phyloP scores from a whole-genome alignment of 2,329 filamentous ascomycete species.

The Amesomyces nigricolor region DNA sequence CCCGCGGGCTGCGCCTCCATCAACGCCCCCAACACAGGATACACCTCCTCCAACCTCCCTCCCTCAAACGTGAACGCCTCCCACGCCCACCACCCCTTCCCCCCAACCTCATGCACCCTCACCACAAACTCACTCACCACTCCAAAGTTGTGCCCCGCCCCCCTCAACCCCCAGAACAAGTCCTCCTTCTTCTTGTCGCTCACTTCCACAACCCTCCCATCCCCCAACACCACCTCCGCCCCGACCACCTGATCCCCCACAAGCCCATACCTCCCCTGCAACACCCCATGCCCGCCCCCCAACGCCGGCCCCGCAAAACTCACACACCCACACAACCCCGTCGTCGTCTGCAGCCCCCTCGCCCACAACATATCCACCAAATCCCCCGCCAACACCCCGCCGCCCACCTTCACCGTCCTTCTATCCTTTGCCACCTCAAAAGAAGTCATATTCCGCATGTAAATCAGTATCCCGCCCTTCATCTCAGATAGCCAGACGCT shows the following conservation, averaged over 20 bases:
- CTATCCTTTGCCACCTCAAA: slow-evolving; percentile 3
- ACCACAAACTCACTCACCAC: slow-evolving; percentile 9
- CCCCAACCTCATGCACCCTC: slow-evolving; percentile 9
- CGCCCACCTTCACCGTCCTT: not conserved
- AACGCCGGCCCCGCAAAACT: not conserved
- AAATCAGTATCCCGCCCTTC: slow-evolving; percentile 14
- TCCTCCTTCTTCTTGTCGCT: slow-evolving; percentile 50
- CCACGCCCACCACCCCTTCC: slow-evolving; percentile 10
- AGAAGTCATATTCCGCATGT: slow-evolving; percentile 8
- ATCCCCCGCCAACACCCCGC: not conserved
- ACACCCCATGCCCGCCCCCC: slow-evolving; percentile 50
- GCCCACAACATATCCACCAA: not conserved
- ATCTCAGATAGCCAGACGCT: not conserved
- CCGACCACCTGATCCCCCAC: slow-evolving; percentile 57
- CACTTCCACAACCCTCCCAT: slow-evolving; percentile 50
- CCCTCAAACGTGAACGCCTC: slow-evolving; percentile 11
- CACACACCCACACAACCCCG: slow-evolving; percentile 8
- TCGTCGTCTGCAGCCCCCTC: slow-evolving; percentile 8
- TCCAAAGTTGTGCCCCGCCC: slow-evolving; percentile 51
- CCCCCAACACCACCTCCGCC: slow-evolving; percentile 60
- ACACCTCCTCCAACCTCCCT: slow-evolving; percentile 15
- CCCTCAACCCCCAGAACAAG: slow-evolving; percentile 60
- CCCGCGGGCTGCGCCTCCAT: slow-evolving; percentile 2
- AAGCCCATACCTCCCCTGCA: slow-evolving; percentile 62
- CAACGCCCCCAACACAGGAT: slow-evolving; percentile 4